A percentile compares a stretch with the other conserved stretches of the same genome.
Evolutionary conservation across 352 stramenopile species (phyloP).

Genomic region (Phytophthora ramorum): DNA sequence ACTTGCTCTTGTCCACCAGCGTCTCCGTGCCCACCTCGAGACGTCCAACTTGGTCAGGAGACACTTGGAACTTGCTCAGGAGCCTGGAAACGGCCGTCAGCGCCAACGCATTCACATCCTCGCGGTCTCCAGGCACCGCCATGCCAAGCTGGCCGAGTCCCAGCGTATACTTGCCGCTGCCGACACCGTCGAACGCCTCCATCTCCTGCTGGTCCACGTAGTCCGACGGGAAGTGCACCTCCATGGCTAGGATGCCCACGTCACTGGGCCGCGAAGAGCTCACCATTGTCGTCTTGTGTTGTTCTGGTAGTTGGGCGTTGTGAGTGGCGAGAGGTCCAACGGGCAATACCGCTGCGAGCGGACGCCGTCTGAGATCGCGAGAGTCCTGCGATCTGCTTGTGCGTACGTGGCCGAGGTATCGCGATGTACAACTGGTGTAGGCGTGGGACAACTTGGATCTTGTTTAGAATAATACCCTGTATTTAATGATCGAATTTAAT

Average conservation of each 20-base stretch:
- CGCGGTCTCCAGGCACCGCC: conserved; percentile 73
- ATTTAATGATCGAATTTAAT: too few relatives aligned
- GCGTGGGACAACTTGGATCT: neutral
- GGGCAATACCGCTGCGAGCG: neutral
- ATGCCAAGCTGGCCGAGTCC: conserved; percentile 67
- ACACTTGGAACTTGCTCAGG: conserved; percentile 60
- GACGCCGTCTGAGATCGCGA: conserved; percentile 1
- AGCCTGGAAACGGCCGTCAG: conserved; percentile 65
- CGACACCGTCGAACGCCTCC: conserved; percentile 91
- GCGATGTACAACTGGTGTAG: neutral
- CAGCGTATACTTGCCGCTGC: conserved; percentile 76
- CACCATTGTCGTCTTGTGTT: conserved; percentile 23
- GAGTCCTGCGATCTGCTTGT: conserved; percentile 7
- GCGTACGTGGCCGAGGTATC: neutral
- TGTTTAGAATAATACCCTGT: too few relatives aligned
- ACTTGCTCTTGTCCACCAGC: conserved; percentile 91
- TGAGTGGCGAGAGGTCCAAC: neutral
- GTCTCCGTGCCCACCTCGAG: conserved; percentile 98
- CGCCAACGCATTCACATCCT: conserved; percentile 79
- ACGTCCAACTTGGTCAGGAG: conserved; percentile 85
- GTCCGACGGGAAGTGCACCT: conserved; percentile 96
- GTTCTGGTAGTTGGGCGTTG: neutral
- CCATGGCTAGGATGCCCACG: conserved; percentile 97
- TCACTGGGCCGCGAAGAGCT: conserved; percentile 56
- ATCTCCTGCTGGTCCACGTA: conserved; percentile 96